Evolutionary conservation across 208 protist genomes (phyloP), one percentile per base, ranked within the genome.

Genomic region (Angomonas ambiguus): DNA sequence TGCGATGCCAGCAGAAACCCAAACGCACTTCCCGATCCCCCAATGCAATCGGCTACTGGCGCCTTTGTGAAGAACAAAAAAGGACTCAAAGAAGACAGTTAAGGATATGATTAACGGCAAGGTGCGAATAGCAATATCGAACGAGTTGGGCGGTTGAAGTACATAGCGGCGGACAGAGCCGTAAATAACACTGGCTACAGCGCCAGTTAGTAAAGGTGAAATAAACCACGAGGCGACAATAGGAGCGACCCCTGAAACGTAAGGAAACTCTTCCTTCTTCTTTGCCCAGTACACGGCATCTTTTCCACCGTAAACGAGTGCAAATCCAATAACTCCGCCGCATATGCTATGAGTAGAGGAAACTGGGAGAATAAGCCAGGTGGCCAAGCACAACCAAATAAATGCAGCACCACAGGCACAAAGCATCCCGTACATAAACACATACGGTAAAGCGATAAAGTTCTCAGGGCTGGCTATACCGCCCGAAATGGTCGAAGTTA

Each of bases 401-500:
- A 90, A 89, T 27, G 87, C 76, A 0, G 87, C 76, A 61, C 74
- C 76, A 30, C 74, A 70, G 13, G 83, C 76, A 58, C 87, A 93
- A 0, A 91, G 72, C 83, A 93, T 91, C 35, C 87, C 83, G 64
- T 91, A 91, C 87, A 93, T 91, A 60, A 93, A 70, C 1, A 93
- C 16, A 71, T 93, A 93, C 18, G 87, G 87, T 16, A 85, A 67
- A 18, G 83, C 59, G 0, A 11, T 30, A 51, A 93, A 91, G 56
- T 71, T 71, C n/a, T 25, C 31, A 1, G 77, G 73, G 59, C 83
- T 86, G 16, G 87, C 80, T 53, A 93, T 94, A 24, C 87, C 87
- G 27, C 76, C 71, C 24, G 84, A 85, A 30, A 94, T 89, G 20
- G 87, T 94, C 11, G 87, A 78, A 1, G 87, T 91, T 57, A 93